These are phyloP conservation scores for Rhizophora mangle DNA, from an alignment of 345 rosid genomes.

Conservation along the genomic window DNA sequence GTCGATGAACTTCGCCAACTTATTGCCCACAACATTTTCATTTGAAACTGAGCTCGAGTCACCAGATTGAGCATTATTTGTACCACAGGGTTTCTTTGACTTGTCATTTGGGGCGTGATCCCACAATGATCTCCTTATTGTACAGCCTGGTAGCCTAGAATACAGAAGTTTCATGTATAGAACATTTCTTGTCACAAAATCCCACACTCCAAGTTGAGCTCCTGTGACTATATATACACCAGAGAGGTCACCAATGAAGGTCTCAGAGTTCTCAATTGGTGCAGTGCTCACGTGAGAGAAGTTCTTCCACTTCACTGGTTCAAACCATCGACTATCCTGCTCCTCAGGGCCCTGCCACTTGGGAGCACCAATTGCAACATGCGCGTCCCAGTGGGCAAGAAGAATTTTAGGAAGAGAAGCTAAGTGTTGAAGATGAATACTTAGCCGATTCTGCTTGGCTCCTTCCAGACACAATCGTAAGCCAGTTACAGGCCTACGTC, in stretches of 20 bases:
- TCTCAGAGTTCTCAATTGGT: constrained; percentile 61
- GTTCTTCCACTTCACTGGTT: constrained; percentile 77
- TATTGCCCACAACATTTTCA: constrained; percentile 33
- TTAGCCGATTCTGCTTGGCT: constrained; percentile 50
- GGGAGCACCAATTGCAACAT: constrained; percentile 71
- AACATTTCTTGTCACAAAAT: constrained; percentile 71
- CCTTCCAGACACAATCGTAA: constrained; percentile 56
- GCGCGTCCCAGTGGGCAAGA: constrained; percentile 61
- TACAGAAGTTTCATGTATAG: constrained; percentile 65
- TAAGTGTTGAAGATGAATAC: constrained; percentile 58
- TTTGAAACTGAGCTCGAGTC: constrained; percentile 26
- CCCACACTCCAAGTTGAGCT: constrained; percentile 84
- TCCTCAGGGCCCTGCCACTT: constrained; percentile 85
- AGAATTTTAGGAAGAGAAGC: constrained; percentile 67
- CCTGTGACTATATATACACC: constrained; percentile 64
- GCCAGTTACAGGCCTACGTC: constrained; percentile 72
- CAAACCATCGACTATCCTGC: constrained; percentile 86
- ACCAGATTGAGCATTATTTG: constrained; percentile 21
- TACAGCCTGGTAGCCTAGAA: constrained; percentile 65
- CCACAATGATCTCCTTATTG: constrained; percentile 68
- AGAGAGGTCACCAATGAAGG: constrained; percentile 49
- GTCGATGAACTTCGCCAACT: constrained; percentile 57
- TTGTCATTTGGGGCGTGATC: constrained; percentile 53
- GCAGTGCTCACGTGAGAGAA: constrained; percentile 79
- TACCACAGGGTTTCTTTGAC: constrained; percentile 25